Evolutionary conservation across 1,139 yeast species (phyloP).

Genomic region (Pichia sorboxylosa): DNA sequence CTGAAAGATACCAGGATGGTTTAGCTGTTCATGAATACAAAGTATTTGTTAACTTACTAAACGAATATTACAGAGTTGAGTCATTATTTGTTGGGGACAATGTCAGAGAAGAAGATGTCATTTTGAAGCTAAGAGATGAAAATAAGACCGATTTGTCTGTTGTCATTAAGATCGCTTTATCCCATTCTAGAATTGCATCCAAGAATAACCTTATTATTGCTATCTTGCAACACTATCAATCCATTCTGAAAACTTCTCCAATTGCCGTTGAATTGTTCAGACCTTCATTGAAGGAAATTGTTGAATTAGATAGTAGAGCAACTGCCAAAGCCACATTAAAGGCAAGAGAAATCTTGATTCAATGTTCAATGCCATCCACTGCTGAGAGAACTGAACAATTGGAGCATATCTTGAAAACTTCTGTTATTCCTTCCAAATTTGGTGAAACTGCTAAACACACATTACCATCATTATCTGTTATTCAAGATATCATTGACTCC

Average conservation of each 20-base stretch:
- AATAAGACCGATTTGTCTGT: slow-evolving; percentile 62
- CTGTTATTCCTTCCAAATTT: slow-evolving; percentile 80
- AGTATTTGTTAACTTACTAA: slow-evolving; percentile 58
- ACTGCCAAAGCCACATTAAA: slow-evolving; percentile 92
- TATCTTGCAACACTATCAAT: slow-evolving; percentile 70
- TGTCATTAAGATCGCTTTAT: slow-evolving; percentile 64
- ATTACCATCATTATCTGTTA: slow-evolving; percentile 68
- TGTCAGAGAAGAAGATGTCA: slow-evolving; percentile 75
- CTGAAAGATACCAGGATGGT: slow-evolving; percentile 63
- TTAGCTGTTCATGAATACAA: slow-evolving; percentile 72
- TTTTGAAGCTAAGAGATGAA: slow-evolving; percentile 77
- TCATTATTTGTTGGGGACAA: slow-evolving; percentile 63
- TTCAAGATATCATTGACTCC: slow-evolving; percentile 89
- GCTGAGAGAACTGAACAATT: slow-evolving; percentile 94
- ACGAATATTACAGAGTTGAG: slow-evolving; percentile 70
- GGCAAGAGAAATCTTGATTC: slow-evolving; percentile 91
- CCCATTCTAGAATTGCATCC: slow-evolving; percentile 89
- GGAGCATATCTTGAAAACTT: slow-evolving; percentile 85
- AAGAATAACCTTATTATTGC: slow-evolving; percentile 85
- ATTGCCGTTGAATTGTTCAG: slow-evolving; percentile 62
- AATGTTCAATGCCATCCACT: slow-evolving; percentile 91
- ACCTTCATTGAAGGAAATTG: slow-evolving; percentile 62
- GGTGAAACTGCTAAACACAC: slow-evolving; percentile 78
- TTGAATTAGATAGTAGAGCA: slow-evolving; percentile 78
- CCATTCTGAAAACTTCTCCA: slow-evolving; percentile 50